A percentile compares a stretch with the other conserved stretches of the same genome.
These are phyloP conservation scores for Pseudopyricularia javanii DNA, from an alignment of 2,329 filamentous ascomycete genomes.

Conservation along the genomic window DNA sequence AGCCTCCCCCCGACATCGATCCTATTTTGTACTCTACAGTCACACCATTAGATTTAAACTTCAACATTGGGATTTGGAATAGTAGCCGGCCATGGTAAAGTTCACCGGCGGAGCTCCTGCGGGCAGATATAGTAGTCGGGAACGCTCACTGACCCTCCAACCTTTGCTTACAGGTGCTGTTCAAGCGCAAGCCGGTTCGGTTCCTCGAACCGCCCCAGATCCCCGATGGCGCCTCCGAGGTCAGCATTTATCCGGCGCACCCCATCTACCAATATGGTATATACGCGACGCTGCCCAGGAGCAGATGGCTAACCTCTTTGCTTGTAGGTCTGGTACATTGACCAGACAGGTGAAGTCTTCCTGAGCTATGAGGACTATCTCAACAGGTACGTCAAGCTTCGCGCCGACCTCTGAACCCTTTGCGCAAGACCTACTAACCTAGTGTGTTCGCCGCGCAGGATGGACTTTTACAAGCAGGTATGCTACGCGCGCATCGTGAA, in stretches of 20 bases:
- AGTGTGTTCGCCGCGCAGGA: slow-evolving; percentile 31
- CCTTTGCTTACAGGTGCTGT: slow-evolving; percentile 58
- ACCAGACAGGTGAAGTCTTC: slow-evolving; percentile 84
- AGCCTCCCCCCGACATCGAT: background rate
- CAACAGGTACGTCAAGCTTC: slow-evolving; percentile 47
- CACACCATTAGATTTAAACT: background rate
- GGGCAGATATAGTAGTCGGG: background rate
- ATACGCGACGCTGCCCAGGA: background rate
- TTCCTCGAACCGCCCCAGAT: slow-evolving; percentile 61
- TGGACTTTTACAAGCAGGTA: slow-evolving; percentile 91
- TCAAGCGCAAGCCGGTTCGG: slow-evolving; percentile 89
- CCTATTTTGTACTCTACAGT: background rate
- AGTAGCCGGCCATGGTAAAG: background rate
- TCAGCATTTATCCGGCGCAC: slow-evolving; percentile 26
- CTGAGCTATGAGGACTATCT: slow-evolving; percentile 80
- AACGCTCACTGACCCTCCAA: slow-evolving; percentile 7
- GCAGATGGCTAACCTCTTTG: background rate
- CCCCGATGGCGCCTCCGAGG: slow-evolving; percentile 74
- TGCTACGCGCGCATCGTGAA: slow-evolving; percentile 11
- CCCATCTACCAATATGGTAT: background rate
- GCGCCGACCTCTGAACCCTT: background rate
- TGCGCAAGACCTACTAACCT: background rate
- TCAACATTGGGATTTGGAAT: background rate
- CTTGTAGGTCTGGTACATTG: slow-evolving; percentile 70
- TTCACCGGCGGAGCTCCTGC: background rate